A percentile compares a stretch with the other conserved stretches of the same genome.
Evolutionary conservation across 2,329 filamentous ascomycete genomes (phyloP).

Genomic region (Coleophoma cylindrospora): DNA sequence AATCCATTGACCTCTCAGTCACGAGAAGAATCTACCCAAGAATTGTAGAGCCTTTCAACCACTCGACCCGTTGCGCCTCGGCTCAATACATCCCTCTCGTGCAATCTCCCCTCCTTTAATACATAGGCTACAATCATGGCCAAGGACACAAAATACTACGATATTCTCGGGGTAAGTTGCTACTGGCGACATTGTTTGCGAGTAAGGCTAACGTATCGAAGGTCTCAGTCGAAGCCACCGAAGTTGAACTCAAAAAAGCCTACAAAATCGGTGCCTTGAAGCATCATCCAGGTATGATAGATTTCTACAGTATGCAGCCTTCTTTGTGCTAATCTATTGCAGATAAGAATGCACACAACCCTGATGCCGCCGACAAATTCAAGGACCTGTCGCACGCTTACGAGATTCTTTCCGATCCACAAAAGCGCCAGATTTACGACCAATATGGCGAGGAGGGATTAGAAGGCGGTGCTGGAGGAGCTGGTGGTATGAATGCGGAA

Average conservation of each 20-base stretch:
- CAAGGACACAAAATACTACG: slow-evolving; percentile 76
- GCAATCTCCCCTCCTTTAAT: slow-evolving; percentile 5
- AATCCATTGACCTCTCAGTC: too few relatives aligned
- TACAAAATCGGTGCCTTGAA: slow-evolving; percentile 82
- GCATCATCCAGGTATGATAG: slow-evolving; percentile 71
- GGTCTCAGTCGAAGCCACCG: slow-evolving; percentile 75
- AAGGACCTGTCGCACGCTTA: slow-evolving; percentile 96
- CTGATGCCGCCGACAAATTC: slow-evolving; percentile 93
- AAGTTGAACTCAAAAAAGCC: slow-evolving; percentile 84
- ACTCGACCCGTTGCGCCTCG: slow-evolving; percentile 26
- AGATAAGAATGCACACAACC: slow-evolving; percentile 98
- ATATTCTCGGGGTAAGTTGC: slow-evolving; percentile 65
- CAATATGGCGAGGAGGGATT: slow-evolving; percentile 97
- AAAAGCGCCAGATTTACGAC: slow-evolving; percentile 91
- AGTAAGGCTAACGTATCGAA: slow-evolving; percentile 32
- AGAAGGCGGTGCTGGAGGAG: slow-evolving; percentile 71
- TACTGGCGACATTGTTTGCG: neutral
- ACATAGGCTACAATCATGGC: slow-evolving; percentile 53
- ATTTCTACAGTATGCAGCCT: slow-evolving; percentile 9
- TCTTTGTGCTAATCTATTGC: slow-evolving; percentile 11
- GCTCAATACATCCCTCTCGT: slow-evolving; percentile 1
- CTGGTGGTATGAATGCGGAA: slow-evolving; percentile 86
- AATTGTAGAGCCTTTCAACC: slow-evolving; percentile 31
- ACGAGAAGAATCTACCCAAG: too few relatives aligned
- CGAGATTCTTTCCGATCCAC: slow-evolving; percentile 85